phyloP scores from a whole-genome alignment of 768 basidiomycete genomes.

The Tremella fuciformis region DNA sequence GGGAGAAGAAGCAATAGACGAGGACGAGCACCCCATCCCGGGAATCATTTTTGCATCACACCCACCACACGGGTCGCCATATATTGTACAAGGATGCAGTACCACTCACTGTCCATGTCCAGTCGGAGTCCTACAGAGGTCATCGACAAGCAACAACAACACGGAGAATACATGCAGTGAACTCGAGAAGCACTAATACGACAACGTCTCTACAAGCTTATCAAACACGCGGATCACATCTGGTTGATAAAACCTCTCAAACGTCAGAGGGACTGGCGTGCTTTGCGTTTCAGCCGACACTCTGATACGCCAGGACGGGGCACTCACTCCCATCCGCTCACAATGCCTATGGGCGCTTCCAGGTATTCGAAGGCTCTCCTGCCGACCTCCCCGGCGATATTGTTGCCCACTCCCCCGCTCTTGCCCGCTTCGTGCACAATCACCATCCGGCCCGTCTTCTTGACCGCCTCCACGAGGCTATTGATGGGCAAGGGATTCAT shows the following conservation, averaged over 20 bases:
- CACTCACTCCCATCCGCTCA: slow-evolving; percentile 93
- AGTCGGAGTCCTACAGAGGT: no score
- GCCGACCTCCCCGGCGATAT: slow-evolving; percentile 88
- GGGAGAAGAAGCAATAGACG: slow-evolving; percentile 42
- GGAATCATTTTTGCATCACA: background rate
- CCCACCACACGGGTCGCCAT: background rate
- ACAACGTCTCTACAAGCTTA: slow-evolving; percentile 75
- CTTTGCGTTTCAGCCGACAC: slow-evolving; percentile 54
- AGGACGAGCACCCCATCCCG: background rate
- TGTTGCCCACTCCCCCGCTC: slow-evolving; percentile 82
- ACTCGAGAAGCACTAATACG: slow-evolving; percentile 53
- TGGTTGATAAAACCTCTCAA: slow-evolving; percentile 88
- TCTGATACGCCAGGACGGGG: slow-evolving; percentile 6
- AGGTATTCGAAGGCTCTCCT: slow-evolving; percentile 82
- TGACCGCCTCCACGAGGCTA: slow-evolving; percentile 75
- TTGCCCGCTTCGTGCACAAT: slow-evolving; percentile 89
- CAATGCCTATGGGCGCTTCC: slow-evolving; percentile 78
- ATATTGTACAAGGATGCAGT: slow-evolving; percentile 3
- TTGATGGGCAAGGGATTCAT: slow-evolving; percentile 86
- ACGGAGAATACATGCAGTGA: background rate
- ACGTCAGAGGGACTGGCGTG: slow-evolving; percentile 77
- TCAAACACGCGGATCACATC: slow-evolving; percentile 80
- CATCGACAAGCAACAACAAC: no score
- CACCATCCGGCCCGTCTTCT: slow-evolving; percentile 76
- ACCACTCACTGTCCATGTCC: slow-evolving; percentile 2